phyloP scores from a whole-genome alignment of 805 yeast species.

The Ogataea kodamae region DNA sequence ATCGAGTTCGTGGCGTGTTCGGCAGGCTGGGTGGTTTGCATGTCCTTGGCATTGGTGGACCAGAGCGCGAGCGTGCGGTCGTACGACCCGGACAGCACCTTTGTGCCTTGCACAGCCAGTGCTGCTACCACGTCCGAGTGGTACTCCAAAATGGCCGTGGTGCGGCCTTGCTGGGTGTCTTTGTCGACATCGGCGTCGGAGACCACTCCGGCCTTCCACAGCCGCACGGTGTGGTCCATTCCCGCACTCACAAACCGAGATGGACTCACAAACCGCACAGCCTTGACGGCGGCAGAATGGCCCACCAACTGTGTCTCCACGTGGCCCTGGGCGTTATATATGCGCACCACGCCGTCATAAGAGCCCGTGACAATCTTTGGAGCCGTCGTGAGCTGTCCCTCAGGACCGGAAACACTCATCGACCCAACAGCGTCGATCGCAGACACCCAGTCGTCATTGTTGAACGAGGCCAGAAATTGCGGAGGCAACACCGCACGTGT shows the following conservation, averaged over 20 bases:
- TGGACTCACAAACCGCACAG: conserved; percentile 74
- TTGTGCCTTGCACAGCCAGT: conserved; percentile 56
- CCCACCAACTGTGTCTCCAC: conserved; percentile 80
- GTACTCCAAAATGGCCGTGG: conserved; percentile 83
- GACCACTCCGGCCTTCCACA: conserved; percentile 70
- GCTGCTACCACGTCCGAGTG: conserved; percentile 86
- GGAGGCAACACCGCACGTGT: conserved; percentile 94
- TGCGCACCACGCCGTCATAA: conserved; percentile 90
- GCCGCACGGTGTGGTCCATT: conserved; percentile 80
- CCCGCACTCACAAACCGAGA: conserved; percentile 81
- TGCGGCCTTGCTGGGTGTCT: conserved; percentile 53
- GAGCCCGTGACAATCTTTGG: conserved; percentile 79
- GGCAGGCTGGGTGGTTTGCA: conserved; percentile 54
- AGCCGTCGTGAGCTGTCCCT: conserved; percentile 33
- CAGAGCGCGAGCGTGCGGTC: conserved; percentile 81
- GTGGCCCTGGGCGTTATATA: conserved; percentile 79
- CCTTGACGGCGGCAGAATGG: conserved; percentile 81
- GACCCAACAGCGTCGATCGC: conserved; percentile 51
- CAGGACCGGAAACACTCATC: conserved; percentile 28
- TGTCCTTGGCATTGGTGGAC: conserved; percentile 84
- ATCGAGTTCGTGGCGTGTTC: conserved; percentile 41
- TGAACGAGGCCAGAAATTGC: conserved; percentile 80
- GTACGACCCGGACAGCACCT: conserved; percentile 80
- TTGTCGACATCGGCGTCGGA: conserved; percentile 44
- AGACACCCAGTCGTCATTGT: conserved; percentile 95